Base-by-base conservation (phyloP, 768 basidiomycete species). In the Pilatotrama ljubarskyi region DNA sequence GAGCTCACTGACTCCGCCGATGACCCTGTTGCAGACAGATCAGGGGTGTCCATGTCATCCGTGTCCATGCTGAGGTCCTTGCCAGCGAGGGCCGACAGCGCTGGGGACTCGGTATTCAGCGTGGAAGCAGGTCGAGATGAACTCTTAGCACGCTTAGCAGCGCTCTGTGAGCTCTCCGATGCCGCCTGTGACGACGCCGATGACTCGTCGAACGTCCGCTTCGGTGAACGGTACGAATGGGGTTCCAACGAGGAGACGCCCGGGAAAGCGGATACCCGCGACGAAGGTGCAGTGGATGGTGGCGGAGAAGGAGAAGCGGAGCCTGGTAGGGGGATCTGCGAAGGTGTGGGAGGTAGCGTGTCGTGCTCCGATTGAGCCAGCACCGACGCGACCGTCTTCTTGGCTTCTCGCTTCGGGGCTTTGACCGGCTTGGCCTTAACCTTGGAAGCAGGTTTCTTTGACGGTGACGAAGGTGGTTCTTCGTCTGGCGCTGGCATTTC, bases 151-250 rank as follows among this genome's bases (percentile, higher is more conserved):
- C 73, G 70, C 53, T 75, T 75, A 7, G 70, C 65, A 10, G 64
- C 69, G 42, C 67, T 67, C 61, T 70, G 73, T 13, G 67, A 69
- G 40, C 66, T 69, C 43, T 73, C 70, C 0, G 71, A 66, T 3
- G 64, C 73, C 8, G 48, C 51, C 20, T 57, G 59, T 10, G 73
- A 76, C 15, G 78, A 76, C 20, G 76, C 77, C 0, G 80, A 81
- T 0, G 80, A 80, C 63, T 86, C 85, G 56, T 84, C 84, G 55
- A 85, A 83, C 0, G 83, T 79, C 29, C 84, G 82, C 67, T 86
- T 85, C 20, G 84, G 84, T 22, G 82, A 82, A 25, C 79, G 77
- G 46, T 78, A 75, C 38, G 74, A 65, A 42, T 78, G 78, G 32
- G 75, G 37, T 44, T 56, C 59, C 10, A 67, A 40, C 15, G 64